Conservation (phyloP, 2,329 filamentous ascomycete genomes). For the Fusarium concolor region DNA sequence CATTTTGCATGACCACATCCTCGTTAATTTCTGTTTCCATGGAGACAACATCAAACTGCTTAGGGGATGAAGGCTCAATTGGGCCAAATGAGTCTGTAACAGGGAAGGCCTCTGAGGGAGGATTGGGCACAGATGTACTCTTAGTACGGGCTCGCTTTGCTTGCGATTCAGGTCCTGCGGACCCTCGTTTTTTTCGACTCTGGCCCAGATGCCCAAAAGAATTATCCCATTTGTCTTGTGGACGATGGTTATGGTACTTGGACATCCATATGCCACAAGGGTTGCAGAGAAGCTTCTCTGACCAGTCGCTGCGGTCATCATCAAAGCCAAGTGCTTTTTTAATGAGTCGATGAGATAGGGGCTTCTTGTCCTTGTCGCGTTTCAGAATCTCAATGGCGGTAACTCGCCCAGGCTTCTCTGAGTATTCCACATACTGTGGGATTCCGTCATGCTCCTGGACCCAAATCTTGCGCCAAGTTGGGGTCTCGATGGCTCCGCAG, state of each 20-base stretch:
- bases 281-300: conserved; percentile 85
- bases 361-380: conserved; percentile 70
- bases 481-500: conserved; percentile 94
- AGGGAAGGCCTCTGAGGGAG: conserved; percentile 66
- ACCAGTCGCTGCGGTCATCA: conserved; percentile 75
- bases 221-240: conserved; percentile 84
- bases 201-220: conserved; percentile 64
- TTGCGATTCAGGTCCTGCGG: conserved; percentile 55
- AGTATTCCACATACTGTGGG: conserved; percentile 77
- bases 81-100: conserved; percentile 65
- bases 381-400: conserved; percentile 78
- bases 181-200: conserved; percentile 62
- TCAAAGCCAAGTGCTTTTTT: conserved; percentile 76
- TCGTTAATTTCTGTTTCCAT: conserved; percentile 31
- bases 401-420: conserved; percentile 77
- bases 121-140: conserved; percentile 58
- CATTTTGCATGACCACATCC: conserved; percentile 11
- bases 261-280: conserved; percentile 95
- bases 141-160: conserved; percentile 63
- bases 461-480: conserved; percentile 95
- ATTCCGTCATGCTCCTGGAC: conserved; percentile 78
- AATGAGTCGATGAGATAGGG: conserved; percentile 77
- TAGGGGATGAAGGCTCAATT: conserved; percentile 54
- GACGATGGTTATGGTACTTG: conserved; percentile 87
- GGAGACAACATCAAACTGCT: conserved; percentile 32